Evolutionary conservation across 2,329 filamentous ascomycete species (phyloP), one percentile per base, ranked within the genome.

Genomic region (Apiospora rasikravindrae): DNA sequence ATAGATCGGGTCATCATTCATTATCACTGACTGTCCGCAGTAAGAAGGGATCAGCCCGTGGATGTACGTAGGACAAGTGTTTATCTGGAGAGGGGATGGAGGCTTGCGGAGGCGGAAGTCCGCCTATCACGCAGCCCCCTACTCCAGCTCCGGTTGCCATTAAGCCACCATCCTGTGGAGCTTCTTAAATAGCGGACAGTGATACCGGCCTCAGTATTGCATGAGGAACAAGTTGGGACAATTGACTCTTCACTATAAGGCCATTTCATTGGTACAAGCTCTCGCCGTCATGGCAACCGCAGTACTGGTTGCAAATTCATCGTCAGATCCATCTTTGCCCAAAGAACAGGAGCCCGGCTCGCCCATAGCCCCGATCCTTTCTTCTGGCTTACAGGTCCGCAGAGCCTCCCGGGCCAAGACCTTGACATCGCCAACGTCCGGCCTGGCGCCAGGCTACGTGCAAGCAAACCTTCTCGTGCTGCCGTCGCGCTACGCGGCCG

Each of bases 391-490:
- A 11, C 8, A 61, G 24, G 57, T 64, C 29, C 86, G 84, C 71
- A 82, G 85, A 44, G 85, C 81, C 53, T 84, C 83, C 76, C 86
- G 83, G 72, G 76, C 77, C 64, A 83, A 83, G 74, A 75, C 75
- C 22, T 78, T 86, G 49, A 83, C 81, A 64, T 80, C 79, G 45
- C 80, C 82, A 26, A 92, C 89, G 0, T 84, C 88, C 0, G 88
- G 89, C 16, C 80, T 90, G 1, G 87, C 89, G 2, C 86, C 87
- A 0, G 84, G 83, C 16, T 85, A 87, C 75, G 81, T 92, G 19
- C 90, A 92, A 82, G 89, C 89, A 51, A 92, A 92, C 75, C 83
- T 92, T 49, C 84, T 92, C 51, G 83, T 91, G 14, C 83, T 92
- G 0, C 89, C 89, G 0, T 86, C 85, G 1, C 79, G 81, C 44